Percentiles rank a stretch among this genome's conserved stretches.
Evolutionary conservation across 2,329 filamentous ascomycete species (phyloP).

Genomic region (Pseudogymnoascus sp.): DNA sequence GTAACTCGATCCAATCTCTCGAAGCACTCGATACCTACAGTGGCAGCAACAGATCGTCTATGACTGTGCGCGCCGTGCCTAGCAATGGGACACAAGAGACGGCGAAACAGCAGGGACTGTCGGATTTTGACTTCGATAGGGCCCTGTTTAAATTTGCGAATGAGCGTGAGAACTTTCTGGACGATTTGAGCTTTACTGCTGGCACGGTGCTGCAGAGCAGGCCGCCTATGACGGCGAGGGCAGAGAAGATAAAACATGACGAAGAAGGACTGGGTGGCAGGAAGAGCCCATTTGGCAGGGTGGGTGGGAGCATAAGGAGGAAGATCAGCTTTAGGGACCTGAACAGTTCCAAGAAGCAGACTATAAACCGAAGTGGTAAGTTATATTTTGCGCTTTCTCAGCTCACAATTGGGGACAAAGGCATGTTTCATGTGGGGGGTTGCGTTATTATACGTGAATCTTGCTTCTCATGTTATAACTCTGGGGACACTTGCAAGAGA

Average conservation of each 20-base stretch:
- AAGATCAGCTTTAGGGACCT: conserved; percentile 91
- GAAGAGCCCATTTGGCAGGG: conserved; percentile 36
- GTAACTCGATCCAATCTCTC: conserved; percentile 46
- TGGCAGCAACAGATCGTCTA: conserved; percentile 57
- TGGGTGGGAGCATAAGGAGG: conserved; percentile 79
- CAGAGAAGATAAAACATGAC: conserved; percentile 73
- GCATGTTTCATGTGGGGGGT: not conserved
- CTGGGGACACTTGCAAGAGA: not conserved
- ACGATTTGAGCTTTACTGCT: conserved; percentile 82
- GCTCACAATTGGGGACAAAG: not conserved
- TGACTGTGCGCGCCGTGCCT: conserved; percentile 48
- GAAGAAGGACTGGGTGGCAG: conserved; percentile 45
- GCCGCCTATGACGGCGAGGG: conserved; percentile 66
- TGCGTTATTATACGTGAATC: not conserved
- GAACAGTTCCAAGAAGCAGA: conserved; percentile 86
- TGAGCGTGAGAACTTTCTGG: conserved; percentile 88
- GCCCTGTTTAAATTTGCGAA: conserved; percentile 89
- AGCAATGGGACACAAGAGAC: conserved; percentile 19
- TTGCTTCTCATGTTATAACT: not conserved
- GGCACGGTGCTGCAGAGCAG: conserved; percentile 63
- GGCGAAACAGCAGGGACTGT: conserved; percentile 27
- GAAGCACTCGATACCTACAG: conserved; percentile 49
- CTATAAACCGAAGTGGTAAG: conserved; percentile 67
- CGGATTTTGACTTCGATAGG: conserved; percentile 86
- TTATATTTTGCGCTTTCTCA: conserved; percentile 18